Base-by-base conservation (phyloP, 139 green algal genomes). In the Chlorella vulgaris region DNA sequence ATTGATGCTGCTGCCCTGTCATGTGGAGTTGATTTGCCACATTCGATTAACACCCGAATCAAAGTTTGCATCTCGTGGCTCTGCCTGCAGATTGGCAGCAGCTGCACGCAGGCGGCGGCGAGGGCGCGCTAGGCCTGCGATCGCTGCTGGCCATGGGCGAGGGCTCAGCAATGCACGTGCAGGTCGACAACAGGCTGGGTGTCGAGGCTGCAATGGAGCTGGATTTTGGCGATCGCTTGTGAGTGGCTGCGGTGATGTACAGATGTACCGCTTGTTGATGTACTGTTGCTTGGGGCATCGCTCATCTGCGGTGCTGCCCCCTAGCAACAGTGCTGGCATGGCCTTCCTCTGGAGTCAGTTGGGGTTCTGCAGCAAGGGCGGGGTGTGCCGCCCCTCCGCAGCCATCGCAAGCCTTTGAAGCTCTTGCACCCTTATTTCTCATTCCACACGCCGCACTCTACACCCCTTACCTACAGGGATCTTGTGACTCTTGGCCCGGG, bases 181-280 rank as follows among this genome's bases (percentile, higher is more conserved):
- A 76, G 26, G 85, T 96, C 43, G 55, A 82, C 35, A 96, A 96
- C 78, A 77, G 74, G 67, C 89, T 96, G 77, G 93, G 90, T 1
- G 78, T 88, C 3, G 31, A 78, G 8, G 88, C 84, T 0, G 73
- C 90, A 26, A 78, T 95, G 86, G 88, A 94, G 69, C 85, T 95
- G 4, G 89, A 96, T 69, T 91, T 88, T 81, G 92, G 91, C 0
- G 80, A 88, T 75, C 24, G 69, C 24, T 69, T 91, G 86, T 91
- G 55, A 78, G 88, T 50, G 13, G 51, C 15, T 39, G 15, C 47
- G 22, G 60, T n/a, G 60, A 67, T 67, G 60, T 67, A n/a, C n/a
- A n/a, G n/a, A n/a, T n/a, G n/a, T n/a, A n/a, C n/a, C n/a, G n/a
- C n/a, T n/a, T n/a, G n/a, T n/a, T n/a, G n/a, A n/a, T n/a, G n/a